phyloP scores from a whole-genome alignment of 345 rosid species.

The Moricandia moricandioides region DNA sequence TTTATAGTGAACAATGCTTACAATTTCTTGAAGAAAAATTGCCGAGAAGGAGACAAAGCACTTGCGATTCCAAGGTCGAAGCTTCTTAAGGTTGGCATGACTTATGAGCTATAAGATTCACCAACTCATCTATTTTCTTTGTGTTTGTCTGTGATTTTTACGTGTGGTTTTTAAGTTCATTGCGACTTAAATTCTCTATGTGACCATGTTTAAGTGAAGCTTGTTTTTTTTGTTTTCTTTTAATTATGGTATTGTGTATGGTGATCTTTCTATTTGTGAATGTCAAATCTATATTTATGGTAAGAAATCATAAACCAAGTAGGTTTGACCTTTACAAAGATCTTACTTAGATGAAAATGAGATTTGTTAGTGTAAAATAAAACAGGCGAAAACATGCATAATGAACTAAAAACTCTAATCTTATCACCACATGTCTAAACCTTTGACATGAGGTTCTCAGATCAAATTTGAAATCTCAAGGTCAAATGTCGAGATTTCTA shows the following conservation, averaged over 20 bases:
- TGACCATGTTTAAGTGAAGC: neutral
- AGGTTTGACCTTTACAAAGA: neutral
- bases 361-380: too few relatives aligned
- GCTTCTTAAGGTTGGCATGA: slow-evolving; percentile 80
- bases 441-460: too few relatives aligned
- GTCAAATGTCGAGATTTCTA: too few relatives aligned
- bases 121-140: neutral
- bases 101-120: slow-evolving; percentile 60
- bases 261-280: neutral
- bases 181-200: neutral
- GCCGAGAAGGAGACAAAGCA: slow-evolving; percentile 53
- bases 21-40: slow-evolving; percentile 60
- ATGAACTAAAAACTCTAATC: too few relatives aligned
- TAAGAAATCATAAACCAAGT: neutral
- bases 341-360: neutral
- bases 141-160: neutral
- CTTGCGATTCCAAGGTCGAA: slow-evolving; percentile 57
- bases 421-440: too few relatives aligned
- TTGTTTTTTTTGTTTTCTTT: slow-evolving; percentile 4
- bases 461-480: too few relatives aligned
- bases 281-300: neutral
- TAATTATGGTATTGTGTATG: neutral
- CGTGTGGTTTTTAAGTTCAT: neutral
- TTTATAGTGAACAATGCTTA: slow-evolving; percentile 54
- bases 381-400: too few relatives aligned